Percentiles rank a stretch among this genome's conserved stretches.
Conservation (phyloP, 495 filamentous ascomycete genomes). For the Hyphodiscus hymeniophilus region DNA sequence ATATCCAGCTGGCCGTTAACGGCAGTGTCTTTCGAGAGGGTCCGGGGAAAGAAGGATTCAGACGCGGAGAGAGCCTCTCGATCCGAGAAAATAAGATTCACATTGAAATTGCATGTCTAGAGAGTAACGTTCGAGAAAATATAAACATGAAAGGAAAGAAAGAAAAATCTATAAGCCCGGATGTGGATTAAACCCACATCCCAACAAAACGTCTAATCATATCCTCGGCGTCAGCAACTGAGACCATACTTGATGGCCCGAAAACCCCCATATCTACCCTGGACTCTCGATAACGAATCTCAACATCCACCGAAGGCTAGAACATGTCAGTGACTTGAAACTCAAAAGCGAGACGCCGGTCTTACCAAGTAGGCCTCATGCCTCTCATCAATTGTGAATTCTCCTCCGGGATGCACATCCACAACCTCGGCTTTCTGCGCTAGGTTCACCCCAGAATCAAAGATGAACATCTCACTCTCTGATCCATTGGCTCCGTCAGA, state of each 20-base stretch:
- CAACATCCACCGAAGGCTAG: constrained; percentile 30
- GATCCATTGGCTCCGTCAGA: background rate
- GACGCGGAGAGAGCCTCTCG: too few species aligned
- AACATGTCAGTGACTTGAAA: constrained; percentile 2
- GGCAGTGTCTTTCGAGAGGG: too few species aligned
- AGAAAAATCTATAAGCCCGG: background rate
- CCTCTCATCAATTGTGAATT: background rate
- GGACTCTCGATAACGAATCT: constrained; percentile 23
- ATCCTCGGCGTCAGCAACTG: constrained; percentile 17
- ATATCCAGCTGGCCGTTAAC: too few species aligned
- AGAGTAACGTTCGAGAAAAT: too few species aligned
- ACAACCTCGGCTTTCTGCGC: constrained; percentile 8
- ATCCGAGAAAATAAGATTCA: too few species aligned
- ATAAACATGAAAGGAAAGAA: too few species aligned
- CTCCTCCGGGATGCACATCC: constrained; percentile 1
- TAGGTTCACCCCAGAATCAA: constrained; percentile 4
- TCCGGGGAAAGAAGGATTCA: too few species aligned
- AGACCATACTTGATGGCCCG: constrained; percentile 20
- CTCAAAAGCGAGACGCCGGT: background rate
- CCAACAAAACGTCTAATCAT: constrained; percentile 16
- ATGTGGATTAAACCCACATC: background rate
- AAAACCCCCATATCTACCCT: constrained; percentile 32
- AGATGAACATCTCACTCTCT: constrained; percentile 1
- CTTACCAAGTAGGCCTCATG: constrained; percentile 17
- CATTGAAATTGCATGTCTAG: too few species aligned